A percentile compares a stretch with the other conserved stretches of the same genome.
Evolutionary conservation across 306 rosid species (phyloP).

Genomic region (Albizia julibrissin): DNA sequence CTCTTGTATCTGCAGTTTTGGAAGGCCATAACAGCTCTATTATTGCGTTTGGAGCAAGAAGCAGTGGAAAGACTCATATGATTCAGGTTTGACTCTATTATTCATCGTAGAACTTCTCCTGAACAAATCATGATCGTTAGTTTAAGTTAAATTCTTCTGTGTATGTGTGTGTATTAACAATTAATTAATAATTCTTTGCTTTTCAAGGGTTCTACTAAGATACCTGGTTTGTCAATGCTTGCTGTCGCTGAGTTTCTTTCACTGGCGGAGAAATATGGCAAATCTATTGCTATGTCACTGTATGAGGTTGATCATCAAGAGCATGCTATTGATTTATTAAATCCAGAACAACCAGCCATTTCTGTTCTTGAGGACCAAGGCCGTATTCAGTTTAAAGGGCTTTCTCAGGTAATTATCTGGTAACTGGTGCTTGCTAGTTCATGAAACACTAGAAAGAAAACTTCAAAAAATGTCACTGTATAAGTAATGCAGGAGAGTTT

Average conservation of each 20-base stretch:
- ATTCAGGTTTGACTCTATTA: slow-evolving; percentile 64
- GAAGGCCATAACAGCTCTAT: slow-evolving; percentile 76
- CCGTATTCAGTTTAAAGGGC: slow-evolving; percentile 79
- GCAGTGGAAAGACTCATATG: slow-evolving; percentile 74
- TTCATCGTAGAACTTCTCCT: not conserved
- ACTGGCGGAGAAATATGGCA: slow-evolving; percentile 54
- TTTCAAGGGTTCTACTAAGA: slow-evolving; percentile 77
- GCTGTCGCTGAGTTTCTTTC: slow-evolving; percentile 63
- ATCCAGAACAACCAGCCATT: slow-evolving; percentile 57
- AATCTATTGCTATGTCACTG: slow-evolving; percentile 57
- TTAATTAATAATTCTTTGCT: slow-evolving; percentile 10
- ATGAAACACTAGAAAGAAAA: not conserved
- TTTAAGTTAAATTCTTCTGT: not conserved
- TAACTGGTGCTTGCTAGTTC: slow-evolving; percentile 12
- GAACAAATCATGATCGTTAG: slow-evolving; percentile 10
- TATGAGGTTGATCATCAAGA: slow-evolving; percentile 84
- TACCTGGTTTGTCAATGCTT: slow-evolving; percentile 69
- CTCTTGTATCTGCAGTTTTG: slow-evolving; percentile 62
- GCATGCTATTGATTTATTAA: slow-evolving; percentile 71
- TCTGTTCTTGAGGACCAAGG: slow-evolving; percentile 69
- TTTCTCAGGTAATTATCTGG: slow-evolving; percentile 55
- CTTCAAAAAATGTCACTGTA: not conserved
- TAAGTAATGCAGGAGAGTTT: slow-evolving; percentile 2
- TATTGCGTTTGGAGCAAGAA: slow-evolving; percentile 82
- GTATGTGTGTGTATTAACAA: not conserved